Conservation (phyloP, 108 stramenopile genomes). For the Stephanodiscus minutulus region DNA sequence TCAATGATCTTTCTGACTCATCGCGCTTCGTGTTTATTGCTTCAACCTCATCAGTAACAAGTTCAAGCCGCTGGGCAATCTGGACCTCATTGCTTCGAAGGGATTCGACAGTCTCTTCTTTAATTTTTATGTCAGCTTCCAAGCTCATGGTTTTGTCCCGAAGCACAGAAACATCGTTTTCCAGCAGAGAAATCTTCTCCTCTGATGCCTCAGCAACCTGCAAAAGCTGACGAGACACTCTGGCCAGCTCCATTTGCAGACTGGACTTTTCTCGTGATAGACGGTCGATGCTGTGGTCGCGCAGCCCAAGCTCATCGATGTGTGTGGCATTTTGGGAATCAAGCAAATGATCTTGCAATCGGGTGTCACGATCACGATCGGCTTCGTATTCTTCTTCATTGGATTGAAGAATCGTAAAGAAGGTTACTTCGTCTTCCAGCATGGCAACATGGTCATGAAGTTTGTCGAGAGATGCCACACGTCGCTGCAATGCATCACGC, state of each 20-base stretch:
- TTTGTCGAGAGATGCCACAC: neutral
- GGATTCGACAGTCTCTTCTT: neutral
- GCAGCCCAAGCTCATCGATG: neutral
- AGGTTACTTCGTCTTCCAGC: slow-evolving; percentile 26
- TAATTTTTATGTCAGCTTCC: neutral
- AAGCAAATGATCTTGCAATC: slow-evolving; percentile 12
- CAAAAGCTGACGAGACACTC: neutral
- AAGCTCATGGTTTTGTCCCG: neutral
- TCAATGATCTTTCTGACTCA: slow-evolving; percentile 15
- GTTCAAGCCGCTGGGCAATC: neutral
- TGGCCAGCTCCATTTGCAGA: neutral
- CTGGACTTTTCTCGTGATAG: slow-evolving; percentile 12
- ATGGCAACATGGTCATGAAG: slow-evolving; percentile 5
- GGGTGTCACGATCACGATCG: slow-evolving; percentile 15
- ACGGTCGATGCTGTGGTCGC: slow-evolving; percentile 10
- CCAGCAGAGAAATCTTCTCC: neutral
- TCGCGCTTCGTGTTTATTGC: neutral
- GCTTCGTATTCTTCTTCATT: too few relatives aligned
- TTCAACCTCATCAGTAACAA: neutral
- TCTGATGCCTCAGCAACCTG: neutral
- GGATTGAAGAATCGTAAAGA: slow-evolving; percentile 4
- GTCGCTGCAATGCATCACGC: neutral
- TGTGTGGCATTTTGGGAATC: neutral
- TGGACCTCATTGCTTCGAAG: neutral
- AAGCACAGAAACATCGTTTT: slow-evolving; percentile 9